A percentile compares a stretch with the other conserved stretches of the same genome.
phyloP scores from a whole-genome alignment of 371 early-diverging fungal species.

The Apophysomyces variabilis region DNA sequence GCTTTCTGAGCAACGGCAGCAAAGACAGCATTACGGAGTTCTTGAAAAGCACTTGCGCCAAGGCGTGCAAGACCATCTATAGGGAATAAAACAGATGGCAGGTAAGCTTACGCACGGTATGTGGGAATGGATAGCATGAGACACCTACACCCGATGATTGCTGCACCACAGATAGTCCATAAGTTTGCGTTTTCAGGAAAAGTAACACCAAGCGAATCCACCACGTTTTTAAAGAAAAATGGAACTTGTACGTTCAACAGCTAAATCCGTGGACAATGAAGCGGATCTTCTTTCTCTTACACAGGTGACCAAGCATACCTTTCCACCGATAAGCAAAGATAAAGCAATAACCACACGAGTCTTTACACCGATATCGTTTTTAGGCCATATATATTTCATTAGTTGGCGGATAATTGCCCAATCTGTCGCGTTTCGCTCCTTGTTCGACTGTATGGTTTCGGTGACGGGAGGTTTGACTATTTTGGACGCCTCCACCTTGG shows the following conservation, averaged over 20 bases:
- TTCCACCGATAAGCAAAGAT: slow-evolving; percentile 77
- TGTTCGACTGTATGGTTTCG: slow-evolving; percentile 5
- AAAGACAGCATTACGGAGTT: slow-evolving; percentile 94
- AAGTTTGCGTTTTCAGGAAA: slow-evolving; percentile 66
- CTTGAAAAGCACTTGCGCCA: slow-evolving; percentile 83
- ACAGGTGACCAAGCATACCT: slow-evolving; percentile 37
- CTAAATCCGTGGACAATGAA: slow-evolving; percentile 32
- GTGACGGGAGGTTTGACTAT: background rate
- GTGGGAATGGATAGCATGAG: background rate
- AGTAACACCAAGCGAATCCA: slow-evolving; percentile 73
- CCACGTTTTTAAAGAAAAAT: slow-evolving; percentile 88
- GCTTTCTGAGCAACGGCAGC: slow-evolving; percentile 94
- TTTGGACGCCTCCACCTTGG: background rate
- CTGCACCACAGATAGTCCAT: slow-evolving; percentile 80
- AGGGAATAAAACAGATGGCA: background rate
- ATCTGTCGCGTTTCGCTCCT: slow-evolving; percentile 55
- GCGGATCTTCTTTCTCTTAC: too few species aligned
- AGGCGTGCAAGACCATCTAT: slow-evolving; percentile 88
- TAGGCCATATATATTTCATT: slow-evolving; percentile 90
- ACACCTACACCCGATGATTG: slow-evolving; percentile 84
- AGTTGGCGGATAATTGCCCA: slow-evolving; percentile 81
- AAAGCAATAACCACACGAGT: slow-evolving; percentile 87
- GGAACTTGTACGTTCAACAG: slow-evolving; percentile 94
- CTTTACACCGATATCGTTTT: slow-evolving; percentile 77
- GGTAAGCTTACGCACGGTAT: background rate